Conservation (phyloP, 371 early-diverging fungal genomes). For the Syncephalastrum sp. region DNA sequence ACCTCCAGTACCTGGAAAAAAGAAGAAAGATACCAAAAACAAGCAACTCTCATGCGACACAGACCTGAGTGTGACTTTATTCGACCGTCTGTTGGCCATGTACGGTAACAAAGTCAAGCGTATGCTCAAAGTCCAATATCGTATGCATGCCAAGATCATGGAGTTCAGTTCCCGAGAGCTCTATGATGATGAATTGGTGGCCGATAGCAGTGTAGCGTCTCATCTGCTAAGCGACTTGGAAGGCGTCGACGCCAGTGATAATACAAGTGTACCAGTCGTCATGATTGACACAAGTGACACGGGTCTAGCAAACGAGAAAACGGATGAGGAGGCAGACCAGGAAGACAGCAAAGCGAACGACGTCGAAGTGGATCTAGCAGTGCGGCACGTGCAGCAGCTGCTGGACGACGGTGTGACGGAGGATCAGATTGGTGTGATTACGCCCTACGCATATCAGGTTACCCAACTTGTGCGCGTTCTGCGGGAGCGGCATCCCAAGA, state of each 20-base stretch:
- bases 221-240: slow-evolving; percentile 69
- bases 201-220: slow-evolving; percentile 64
- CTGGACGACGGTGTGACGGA: slow-evolving; percentile 62
- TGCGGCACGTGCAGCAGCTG: slow-evolving; percentile 60
- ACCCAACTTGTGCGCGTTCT: slow-evolving; percentile 39
- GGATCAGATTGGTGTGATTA: slow-evolving; percentile 79
- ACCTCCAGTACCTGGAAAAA: slow-evolving; percentile 12
- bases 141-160: slow-evolving; percentile 88
- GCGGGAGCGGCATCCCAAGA: slow-evolving; percentile 36
- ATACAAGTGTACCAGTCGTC: slow-evolving; percentile 62
- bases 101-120: slow-evolving; percentile 59
- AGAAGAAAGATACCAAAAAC: slow-evolving; percentile 15
- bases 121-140: slow-evolving; percentile 83
- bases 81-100: slow-evolving; percentile 67
- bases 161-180: slow-evolving; percentile 67
- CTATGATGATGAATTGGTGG: slow-evolving; percentile 63
- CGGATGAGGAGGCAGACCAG: slow-evolving; percentile 51
- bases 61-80: slow-evolving; percentile 54
- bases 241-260: slow-evolving; percentile 53
- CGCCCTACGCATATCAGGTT: slow-evolving; percentile 87
- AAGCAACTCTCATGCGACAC: slow-evolving; percentile 25
- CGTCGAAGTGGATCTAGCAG: slow-evolving; percentile 72
- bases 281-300: slow-evolving; percentile 78
- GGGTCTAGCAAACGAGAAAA: slow-evolving; percentile 46
- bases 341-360: slow-evolving; percentile 70